phyloP scores from a whole-genome alignment of 106 monocot genomes.

The Dioscorea alata region DNA sequence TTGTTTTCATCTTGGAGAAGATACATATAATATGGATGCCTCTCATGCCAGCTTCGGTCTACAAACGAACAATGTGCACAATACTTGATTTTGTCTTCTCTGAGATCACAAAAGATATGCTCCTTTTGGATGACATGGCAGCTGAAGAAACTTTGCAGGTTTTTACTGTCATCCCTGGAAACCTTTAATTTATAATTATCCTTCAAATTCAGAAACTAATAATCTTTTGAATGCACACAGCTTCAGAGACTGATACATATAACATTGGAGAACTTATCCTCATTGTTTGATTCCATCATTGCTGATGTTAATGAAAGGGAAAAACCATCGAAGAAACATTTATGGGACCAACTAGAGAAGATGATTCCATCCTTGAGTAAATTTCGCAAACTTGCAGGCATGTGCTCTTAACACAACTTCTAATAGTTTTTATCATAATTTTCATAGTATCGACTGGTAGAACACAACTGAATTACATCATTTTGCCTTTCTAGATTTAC shows the following conservation, averaged over 20 bases:
- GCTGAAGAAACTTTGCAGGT: slow-evolving; percentile 98
- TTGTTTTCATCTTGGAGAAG: slow-evolving; percentile 83
- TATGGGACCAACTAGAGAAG: slow-evolving; percentile 32
- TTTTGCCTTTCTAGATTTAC: slow-evolving; percentile 51
- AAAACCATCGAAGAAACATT: slow-evolving; percentile 14
- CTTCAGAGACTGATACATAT: slow-evolving; percentile 78
- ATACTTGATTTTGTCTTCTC: slow-evolving; percentile 64
- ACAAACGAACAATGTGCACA: slow-evolving; percentile 60
- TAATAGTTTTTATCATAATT: not conserved
- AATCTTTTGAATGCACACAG: slow-evolving; percentile 32
- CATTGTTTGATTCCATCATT: slow-evolving; percentile 48
- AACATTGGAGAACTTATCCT: slow-evolving; percentile 58
- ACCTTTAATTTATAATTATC: not conserved
- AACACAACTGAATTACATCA: not conserved
- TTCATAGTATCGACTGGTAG: not conserved
- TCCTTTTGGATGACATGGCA: slow-evolving; percentile 91
- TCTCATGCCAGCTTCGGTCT: slow-evolving; percentile 47
- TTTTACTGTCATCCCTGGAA: not conserved
- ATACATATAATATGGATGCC: slow-evolving; percentile 80
- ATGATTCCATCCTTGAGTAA: slow-evolving; percentile 61
- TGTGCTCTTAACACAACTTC: not conserved
- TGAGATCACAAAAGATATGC: slow-evolving; percentile 71
- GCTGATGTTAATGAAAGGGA: slow-evolving; percentile 29
- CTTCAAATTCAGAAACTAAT: not conserved
- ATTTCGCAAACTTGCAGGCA: slow-evolving; percentile 81